phyloP scores from a whole-genome alignment of 2,329 filamentous ascomycete genomes.

The Hymenoscyphus salicellus region DNA sequence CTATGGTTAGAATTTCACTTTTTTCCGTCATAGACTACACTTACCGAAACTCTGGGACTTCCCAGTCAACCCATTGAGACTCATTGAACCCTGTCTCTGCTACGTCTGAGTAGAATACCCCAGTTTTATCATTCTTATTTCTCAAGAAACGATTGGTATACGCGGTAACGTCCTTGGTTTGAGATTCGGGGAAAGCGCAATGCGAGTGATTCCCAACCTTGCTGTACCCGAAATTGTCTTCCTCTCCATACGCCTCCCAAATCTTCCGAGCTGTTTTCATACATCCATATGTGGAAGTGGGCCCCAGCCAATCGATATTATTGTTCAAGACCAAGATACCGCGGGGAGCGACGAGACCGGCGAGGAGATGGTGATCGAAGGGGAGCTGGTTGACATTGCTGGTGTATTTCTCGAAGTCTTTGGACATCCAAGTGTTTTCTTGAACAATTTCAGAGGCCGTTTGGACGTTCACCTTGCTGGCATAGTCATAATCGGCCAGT shows the following conservation, averaged over 20 bases:
- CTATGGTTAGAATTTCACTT: too few relatives aligned
- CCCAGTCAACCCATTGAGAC: not conserved
- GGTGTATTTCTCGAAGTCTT: slow-evolving; percentile 40
- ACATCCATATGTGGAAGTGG: slow-evolving; percentile 50
- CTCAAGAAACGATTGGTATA: slow-evolving; percentile 43
- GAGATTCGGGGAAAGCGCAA: slow-evolving; percentile 46
- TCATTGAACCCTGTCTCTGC: not conserved
- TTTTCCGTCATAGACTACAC: not conserved
- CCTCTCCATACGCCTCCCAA: slow-evolving; percentile 51
- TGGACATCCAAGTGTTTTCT: slow-evolving; percentile 63
- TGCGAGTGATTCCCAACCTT: slow-evolving; percentile 47
- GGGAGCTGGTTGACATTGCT: slow-evolving; percentile 46
- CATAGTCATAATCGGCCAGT: slow-evolving; percentile 49
- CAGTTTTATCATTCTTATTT: not conserved
- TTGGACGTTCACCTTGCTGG: slow-evolving; percentile 55
- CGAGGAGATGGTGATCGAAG: slow-evolving; percentile 56
- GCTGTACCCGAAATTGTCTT: slow-evolving; percentile 50
- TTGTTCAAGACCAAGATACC: slow-evolving; percentile 55
- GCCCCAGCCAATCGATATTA: slow-evolving; percentile 49
- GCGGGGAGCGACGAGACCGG: slow-evolving; percentile 46
- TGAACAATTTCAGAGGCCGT: slow-evolving; percentile 55
- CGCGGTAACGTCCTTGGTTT: slow-evolving; percentile 46
- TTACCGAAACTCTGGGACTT: slow-evolving; percentile 1
- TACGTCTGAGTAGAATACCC: not conserved
- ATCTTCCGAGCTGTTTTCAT: slow-evolving; percentile 52